phyloP scores from a whole-genome alignment of 1,284 basidiomycete genomes.

The Ceratobasidium sp. region DNA sequence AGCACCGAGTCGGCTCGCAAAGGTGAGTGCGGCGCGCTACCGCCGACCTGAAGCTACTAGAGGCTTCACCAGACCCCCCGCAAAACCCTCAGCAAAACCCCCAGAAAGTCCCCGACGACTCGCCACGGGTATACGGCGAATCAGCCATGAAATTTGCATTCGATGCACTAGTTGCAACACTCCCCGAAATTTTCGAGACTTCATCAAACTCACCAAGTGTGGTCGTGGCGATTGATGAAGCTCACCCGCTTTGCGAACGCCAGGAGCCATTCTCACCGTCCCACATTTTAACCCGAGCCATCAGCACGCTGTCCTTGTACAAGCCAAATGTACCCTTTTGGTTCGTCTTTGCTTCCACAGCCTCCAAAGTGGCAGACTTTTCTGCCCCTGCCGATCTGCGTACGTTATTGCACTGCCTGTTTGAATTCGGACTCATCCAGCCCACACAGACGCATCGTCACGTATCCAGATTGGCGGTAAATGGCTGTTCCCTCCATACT shows the following conservation, averaged over 20 bases:
- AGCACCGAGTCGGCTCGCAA: background rate
- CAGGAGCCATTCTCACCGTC: background rate
- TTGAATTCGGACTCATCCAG: background rate
- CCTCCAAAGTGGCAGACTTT: slow-evolving; percentile 13
- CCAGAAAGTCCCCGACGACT: no score
- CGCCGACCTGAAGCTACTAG: no score
- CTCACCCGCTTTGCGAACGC: slow-evolving; percentile 1
- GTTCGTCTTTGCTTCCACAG: slow-evolving; percentile 17
- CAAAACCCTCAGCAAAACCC: no score
- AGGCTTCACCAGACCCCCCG: no score
- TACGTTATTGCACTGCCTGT: background rate
- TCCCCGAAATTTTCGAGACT: background rate
- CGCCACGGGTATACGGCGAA: no score
- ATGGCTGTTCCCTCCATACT: slow-evolving; percentile 14
- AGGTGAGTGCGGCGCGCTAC: background rate
- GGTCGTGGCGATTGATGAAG: slow-evolving; percentile 10
- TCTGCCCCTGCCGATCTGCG: background rate
- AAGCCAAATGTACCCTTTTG: background rate
- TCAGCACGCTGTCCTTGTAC: background rate
- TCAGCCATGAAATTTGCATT: background rate
- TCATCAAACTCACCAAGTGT: background rate
- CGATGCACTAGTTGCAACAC: background rate
- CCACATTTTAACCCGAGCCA: background rate
- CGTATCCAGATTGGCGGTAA: background rate
- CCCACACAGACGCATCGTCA: background rate